Evolutionary conservation across 768 basidiomycete species (phyloP).

Genomic region (Podaxis rugospora): DNA sequence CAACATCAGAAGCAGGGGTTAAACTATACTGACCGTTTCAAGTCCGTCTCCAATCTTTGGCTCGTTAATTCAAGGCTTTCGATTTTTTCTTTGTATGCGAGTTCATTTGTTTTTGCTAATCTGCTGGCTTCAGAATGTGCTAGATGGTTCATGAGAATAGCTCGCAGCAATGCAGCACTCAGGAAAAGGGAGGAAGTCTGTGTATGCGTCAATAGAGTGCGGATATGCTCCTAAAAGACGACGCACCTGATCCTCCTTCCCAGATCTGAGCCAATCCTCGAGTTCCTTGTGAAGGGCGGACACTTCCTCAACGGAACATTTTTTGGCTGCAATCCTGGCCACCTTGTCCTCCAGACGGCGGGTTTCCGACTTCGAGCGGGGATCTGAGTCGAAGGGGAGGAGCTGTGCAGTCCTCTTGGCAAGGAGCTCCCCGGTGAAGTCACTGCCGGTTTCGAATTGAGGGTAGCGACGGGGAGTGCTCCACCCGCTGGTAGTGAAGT

Average conservation of each 20-base stretch:
- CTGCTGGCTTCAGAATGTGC: conserved; percentile 77
- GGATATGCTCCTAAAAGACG: conserved; percentile 17
- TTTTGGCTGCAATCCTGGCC: conserved; percentile 73
- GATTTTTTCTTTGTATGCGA: conserved; percentile 56
- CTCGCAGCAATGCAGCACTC: conserved; percentile 74
- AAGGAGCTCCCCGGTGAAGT: conserved; percentile 35
- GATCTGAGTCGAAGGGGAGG: conserved; percentile 37
- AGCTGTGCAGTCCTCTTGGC: conserved; percentile 46
- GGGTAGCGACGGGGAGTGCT: conserved; percentile 59
- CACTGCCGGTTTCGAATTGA: conserved; percentile 44
- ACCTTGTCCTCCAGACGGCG: conserved; percentile 75
- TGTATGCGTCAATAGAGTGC: conserved; percentile 12
- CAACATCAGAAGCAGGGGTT: conserved; percentile 13
- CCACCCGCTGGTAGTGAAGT: conserved; percentile 67
- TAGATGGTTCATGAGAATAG: conserved; percentile 78
- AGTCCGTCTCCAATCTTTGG: conserved; percentile 61
- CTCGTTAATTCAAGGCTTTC: conserved; percentile 59
- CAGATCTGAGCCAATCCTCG: conserved; percentile 66
- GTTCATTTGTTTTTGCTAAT: conserved; percentile 58
- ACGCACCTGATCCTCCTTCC: conserved; percentile 67
- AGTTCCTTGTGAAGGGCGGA: conserved; percentile 73
- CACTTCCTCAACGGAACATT: conserved; percentile 86
- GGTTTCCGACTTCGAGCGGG: conserved; percentile 48
- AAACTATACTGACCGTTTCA: conserved; percentile 55
- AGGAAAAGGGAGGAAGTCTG: conserved; percentile 68